phyloP scores from a whole-genome alignment of 495 filamentous ascomycete genomes.

The Penicillium longicatenatum region DNA sequence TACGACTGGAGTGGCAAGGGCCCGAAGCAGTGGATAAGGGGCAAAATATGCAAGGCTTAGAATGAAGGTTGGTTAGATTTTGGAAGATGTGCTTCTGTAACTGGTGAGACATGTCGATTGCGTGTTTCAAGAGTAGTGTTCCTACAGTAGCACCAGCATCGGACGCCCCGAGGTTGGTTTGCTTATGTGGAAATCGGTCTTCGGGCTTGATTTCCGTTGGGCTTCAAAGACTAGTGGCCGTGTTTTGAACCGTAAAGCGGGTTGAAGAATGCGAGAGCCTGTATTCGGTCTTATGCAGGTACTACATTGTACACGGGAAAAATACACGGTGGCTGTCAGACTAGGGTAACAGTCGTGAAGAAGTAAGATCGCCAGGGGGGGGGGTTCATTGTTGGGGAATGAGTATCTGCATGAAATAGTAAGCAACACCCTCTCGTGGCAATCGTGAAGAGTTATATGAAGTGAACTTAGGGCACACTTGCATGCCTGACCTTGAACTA shows the following conservation, averaged over 20 bases:
- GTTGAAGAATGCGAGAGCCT: not conserved
- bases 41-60: not conserved
- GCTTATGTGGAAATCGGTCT: not conserved
- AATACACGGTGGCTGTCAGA: not conserved
- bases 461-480: conserved; percentile 9
- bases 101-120: not conserved
- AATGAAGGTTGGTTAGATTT: not conserved
- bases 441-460: not conserved
- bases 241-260: not conserved
- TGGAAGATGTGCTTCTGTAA: not conserved
- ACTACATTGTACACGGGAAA: not conserved
- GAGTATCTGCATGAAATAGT: not conserved
- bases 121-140: not conserved
- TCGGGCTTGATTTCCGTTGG: not conserved
- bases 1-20: not conserved
- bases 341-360: not conserved
- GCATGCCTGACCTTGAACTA: conserved; percentile 1
- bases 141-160: not conserved
- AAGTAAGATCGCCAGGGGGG: not conserved
- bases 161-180: not conserved
- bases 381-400: not conserved
- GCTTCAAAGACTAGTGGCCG: not conserved
- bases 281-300: not conserved
- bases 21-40: not conserved
- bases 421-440: not conserved